Evolutionary conservation across 164 flowering plant species (phyloP), one percentile per base, ranked within the genome.

Genomic region (Vitis rotundifolia): DNA sequence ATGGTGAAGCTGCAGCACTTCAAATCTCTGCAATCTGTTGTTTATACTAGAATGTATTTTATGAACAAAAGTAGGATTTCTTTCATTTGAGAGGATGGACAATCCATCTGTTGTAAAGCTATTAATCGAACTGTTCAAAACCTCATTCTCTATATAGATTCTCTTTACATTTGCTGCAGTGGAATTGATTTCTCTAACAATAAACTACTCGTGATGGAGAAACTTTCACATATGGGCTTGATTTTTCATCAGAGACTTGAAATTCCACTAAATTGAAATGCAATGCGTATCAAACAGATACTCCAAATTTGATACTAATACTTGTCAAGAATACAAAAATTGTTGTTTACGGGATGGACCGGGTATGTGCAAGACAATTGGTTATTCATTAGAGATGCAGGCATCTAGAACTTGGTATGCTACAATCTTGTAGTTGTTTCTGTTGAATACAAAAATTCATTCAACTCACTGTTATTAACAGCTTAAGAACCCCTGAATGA

Each of bases 81-180:
- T 67, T 62, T 57, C 37, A 2, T 29, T 66, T 14, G 22, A 58
- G 37, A 19, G 49, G 70, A 13, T 68, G 44, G 61, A 68, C 19
- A 57, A 22, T 49, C 47, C 62, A 58, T 58, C 63, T 31, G 37
- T 58, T 47, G 63, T 48, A 48, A 22, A 68, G 55, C 44, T 58
- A 47, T 57, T 19, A 49, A 58, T 58, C n/a, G 5, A 53, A 53
- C 14, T 11, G 5, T 5, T 53, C n/a, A 14, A 53, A 53, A 14
- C 5, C 44, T 37, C 7, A 0, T 37, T 37, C 44, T 37, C 44
- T 37, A 37, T 37, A 37, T 37, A 3, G 6, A 11, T 3, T 14
- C 56, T 13, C n/a, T 53, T 53, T 4, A 53, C n/a, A 13, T 53
- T 53, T 11, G n/a, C n/a, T 53, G 56, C 7, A 13, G n/a, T 53